A percentile compares a stretch with the other conserved stretches of the same genome.
Evolutionary conservation across 2,329 filamentous ascomycete genomes (phyloP).

Genomic region (Fusarium sp.): DNA sequence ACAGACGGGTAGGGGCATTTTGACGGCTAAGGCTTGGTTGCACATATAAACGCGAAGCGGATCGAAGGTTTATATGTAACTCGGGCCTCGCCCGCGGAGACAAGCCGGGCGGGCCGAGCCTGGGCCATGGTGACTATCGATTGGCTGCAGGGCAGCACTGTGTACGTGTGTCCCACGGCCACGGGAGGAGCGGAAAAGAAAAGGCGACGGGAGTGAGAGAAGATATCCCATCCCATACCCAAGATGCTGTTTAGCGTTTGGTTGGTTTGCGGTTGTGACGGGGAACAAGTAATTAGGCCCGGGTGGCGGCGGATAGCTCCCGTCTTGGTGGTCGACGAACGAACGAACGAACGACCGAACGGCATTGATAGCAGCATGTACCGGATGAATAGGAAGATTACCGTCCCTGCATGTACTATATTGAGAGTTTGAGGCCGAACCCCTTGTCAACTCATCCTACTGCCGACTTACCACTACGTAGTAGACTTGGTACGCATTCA

Average conservation of each 20-base stretch:
- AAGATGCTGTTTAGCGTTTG: conserved; percentile 5
- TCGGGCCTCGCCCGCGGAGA: conserved; percentile 18
- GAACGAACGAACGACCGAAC: no score
- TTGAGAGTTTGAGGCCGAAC: neutral
- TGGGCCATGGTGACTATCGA: conserved; percentile 12
- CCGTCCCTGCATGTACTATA: no score
- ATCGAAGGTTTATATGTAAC: conserved; percentile 35
- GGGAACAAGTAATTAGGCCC: neutral
- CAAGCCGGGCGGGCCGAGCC: conserved; percentile 36
- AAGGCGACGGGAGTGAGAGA: conserved; percentile 6
- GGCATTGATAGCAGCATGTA: no score
- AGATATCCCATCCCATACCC: neutral
- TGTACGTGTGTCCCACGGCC: conserved; percentile 4
- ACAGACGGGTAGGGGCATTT: conserved; percentile 29
- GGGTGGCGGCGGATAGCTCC: conserved; percentile 9
- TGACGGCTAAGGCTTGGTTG: conserved; percentile 22
- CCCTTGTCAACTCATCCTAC: neutral
- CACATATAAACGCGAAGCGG: conserved; percentile 23
- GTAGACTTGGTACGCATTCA: neutral
- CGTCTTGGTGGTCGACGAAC: neutral
- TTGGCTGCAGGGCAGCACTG: conserved; percentile 1
- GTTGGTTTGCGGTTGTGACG: neutral
- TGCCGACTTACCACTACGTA: no score
- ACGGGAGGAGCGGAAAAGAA: conserved; percentile 13
- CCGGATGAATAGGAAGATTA: no score